Evolutionary conservation across 495 filamentous ascomycete species (phyloP).

Genomic region (Geoglossum glabrum): DNA sequence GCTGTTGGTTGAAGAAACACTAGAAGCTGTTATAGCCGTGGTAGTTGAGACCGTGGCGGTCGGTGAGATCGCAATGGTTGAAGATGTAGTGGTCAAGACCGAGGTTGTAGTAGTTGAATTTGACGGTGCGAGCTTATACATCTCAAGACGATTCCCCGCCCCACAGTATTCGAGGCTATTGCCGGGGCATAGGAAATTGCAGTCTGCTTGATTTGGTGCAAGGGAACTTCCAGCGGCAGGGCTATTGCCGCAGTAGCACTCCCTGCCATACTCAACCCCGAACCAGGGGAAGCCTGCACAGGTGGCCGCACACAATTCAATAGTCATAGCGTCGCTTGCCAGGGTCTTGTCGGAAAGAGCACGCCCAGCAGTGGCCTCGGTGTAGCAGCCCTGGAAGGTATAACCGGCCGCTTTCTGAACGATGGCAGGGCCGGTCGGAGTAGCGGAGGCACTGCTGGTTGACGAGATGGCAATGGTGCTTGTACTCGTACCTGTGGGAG

Average conservation of each 20-base stretch:
- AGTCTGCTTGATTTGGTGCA: background rate
- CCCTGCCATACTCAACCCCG: background rate
- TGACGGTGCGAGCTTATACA: background rate
- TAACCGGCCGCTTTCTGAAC: background rate
- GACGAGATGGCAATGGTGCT: background rate
- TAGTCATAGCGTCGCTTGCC: background rate
- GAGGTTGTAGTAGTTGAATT: background rate
- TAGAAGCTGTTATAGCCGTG: background rate
- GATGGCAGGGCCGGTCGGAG: background rate
- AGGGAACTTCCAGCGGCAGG: background rate
- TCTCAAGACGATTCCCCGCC: background rate
- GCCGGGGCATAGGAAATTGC: background rate
- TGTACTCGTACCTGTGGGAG: conserved; percentile 1
- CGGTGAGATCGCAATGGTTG: too few species aligned
- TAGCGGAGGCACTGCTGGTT: background rate
- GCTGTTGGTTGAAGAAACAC: background rate
- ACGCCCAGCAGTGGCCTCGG: background rate
- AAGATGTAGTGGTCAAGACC: background rate
- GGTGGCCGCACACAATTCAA: background rate
- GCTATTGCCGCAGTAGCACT: conserved; percentile 1
- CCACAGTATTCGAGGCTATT: background rate
- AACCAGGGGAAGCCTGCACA: background rate
- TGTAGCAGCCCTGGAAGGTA: background rate
- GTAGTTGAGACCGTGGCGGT: too few species aligned
- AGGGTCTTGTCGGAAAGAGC: background rate